Conservation (phyloP, 202 grass and related monocot species). For the Sporobolus alterniflorus region DNA sequence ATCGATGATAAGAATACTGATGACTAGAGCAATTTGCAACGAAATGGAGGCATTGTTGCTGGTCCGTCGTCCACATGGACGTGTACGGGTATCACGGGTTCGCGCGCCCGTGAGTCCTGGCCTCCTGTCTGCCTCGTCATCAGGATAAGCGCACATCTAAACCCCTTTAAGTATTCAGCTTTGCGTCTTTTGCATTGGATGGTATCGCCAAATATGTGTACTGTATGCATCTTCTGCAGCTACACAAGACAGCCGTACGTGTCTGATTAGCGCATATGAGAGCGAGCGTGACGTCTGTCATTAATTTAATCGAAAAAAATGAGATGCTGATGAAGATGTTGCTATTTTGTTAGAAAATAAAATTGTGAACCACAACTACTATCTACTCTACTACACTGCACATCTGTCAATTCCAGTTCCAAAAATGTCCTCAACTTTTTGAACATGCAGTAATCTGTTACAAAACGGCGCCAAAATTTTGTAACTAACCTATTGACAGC, state of each 20-base stretch:
- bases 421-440: not conserved
- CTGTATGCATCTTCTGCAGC: not conserved
- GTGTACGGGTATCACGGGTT: slow-evolving; percentile 30
- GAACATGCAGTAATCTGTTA: not conserved
- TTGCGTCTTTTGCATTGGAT: slow-evolving; percentile 30
- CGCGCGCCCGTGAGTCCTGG: slow-evolving; percentile 48
- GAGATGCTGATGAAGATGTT: not conserved
- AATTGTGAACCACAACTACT: not conserved
- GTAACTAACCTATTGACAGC: not conserved
- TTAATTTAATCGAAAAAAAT: not conserved
- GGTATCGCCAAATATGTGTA: not conserved
- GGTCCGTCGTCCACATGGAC: not conserved
- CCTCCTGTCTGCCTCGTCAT: slow-evolving; percentile 48
- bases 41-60: not conserved
- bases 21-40: not conserved
- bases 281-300: not conserved
- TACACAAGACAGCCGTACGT: not conserved
- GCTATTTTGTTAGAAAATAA: not conserved
- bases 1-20: not conserved
- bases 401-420: not conserved
- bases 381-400: no score
- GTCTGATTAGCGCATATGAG: not conserved
- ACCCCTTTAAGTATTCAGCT: not conserved
- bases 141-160: slow-evolving; percentile 3
- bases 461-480: not conserved